A percentile compares a stretch with the other conserved stretches of the same genome.
Evolutionary conservation across 2,329 filamentous ascomycete genomes (phyloP).

Genomic region (Epichloe bromicola): DNA sequence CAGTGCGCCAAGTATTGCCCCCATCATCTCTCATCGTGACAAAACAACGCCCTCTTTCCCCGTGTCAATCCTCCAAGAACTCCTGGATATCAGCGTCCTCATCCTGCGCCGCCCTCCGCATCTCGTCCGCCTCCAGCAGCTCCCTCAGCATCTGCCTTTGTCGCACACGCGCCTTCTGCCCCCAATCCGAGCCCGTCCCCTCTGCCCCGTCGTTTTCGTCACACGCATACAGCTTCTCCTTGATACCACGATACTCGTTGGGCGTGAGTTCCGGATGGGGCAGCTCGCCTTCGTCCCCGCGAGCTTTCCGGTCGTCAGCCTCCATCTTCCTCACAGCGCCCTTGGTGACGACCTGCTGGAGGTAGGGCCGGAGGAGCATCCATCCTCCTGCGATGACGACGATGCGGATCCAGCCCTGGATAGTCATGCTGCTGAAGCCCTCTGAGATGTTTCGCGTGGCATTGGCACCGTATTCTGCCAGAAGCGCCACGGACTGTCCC

Average conservation of each 20-base stretch:
- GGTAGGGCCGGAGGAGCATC: constrained; percentile 58
- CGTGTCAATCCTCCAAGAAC: constrained; percentile 40
- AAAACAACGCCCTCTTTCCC: not conserved
- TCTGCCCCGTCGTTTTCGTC: constrained; percentile 33
- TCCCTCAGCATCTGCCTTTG: constrained; percentile 56
- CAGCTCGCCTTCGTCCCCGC: constrained; percentile 2
- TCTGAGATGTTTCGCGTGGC: constrained; percentile 34
- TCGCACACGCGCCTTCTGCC: constrained; percentile 55
- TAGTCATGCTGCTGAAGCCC: constrained; percentile 37
- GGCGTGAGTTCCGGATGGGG: constrained; percentile 41
- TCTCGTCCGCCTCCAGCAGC: constrained; percentile 49
- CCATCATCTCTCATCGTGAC: not conserved
- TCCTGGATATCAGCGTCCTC: constrained; percentile 67
- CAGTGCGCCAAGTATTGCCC: not conserved
- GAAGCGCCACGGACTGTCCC: constrained; percentile 19
- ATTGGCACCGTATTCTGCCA: constrained; percentile 24
- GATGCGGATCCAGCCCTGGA: constrained; percentile 52
- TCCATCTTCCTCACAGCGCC: constrained; percentile 52
- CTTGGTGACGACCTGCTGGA: constrained; percentile 53
- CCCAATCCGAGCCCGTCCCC: constrained; percentile 46
- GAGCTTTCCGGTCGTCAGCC: constrained; percentile 35
- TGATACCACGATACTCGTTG: constrained; percentile 49
- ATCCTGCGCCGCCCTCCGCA: constrained; percentile 46
- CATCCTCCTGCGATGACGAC: constrained; percentile 62
- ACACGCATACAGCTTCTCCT: constrained; percentile 40